Evolutionary conservation across 768 basidiomycete species (phyloP).

Genomic region (Lactarius hengduanensis): DNA sequence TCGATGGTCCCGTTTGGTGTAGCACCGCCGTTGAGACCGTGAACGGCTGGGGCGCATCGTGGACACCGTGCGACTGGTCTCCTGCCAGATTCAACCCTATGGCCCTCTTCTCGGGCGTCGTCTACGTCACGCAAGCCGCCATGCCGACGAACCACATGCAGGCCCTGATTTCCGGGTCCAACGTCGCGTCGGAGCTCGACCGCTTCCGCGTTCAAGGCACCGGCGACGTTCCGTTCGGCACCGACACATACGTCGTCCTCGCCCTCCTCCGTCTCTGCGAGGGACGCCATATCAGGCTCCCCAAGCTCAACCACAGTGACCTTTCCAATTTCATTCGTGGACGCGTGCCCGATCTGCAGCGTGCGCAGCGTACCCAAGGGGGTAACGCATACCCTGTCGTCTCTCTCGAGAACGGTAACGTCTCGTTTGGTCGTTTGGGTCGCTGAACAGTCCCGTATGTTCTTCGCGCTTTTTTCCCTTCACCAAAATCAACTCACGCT

Average conservation of each 20-base stretch:
- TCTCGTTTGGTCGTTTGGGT: neutral
- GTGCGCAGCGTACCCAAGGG: neutral
- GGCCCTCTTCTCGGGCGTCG: slow-evolving; percentile 7
- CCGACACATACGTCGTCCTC: slow-evolving; percentile 7
- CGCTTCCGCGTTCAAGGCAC: neutral
- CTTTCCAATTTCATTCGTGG: neutral
- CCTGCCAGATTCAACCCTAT: slow-evolving; percentile 2
- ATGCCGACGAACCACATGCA: neutral
- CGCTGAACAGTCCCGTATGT: neutral
- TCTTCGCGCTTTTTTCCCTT: neutral
- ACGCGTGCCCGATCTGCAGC: neutral
- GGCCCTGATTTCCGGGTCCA: slow-evolving; percentile 2
- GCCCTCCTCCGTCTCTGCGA: slow-evolving; percentile 17
- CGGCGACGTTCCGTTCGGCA: slow-evolving; percentile 5
- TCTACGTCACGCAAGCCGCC: neutral
- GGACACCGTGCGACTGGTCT: slow-evolving; percentile 11
- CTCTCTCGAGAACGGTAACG: neutral
- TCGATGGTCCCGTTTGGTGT: slow-evolving; percentile 12
- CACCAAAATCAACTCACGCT: neutral
- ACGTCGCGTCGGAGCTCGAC: slow-evolving; percentile 17
- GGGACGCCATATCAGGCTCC: neutral
- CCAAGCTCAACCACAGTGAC: neutral
- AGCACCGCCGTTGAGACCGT: slow-evolving; percentile 10
- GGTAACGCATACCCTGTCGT: neutral
- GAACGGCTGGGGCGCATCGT: slow-evolving; percentile 13